Evolutionary conservation across 495 filamentous ascomycete species (phyloP).

Genomic region (Daldinia caldariorum): DNA sequence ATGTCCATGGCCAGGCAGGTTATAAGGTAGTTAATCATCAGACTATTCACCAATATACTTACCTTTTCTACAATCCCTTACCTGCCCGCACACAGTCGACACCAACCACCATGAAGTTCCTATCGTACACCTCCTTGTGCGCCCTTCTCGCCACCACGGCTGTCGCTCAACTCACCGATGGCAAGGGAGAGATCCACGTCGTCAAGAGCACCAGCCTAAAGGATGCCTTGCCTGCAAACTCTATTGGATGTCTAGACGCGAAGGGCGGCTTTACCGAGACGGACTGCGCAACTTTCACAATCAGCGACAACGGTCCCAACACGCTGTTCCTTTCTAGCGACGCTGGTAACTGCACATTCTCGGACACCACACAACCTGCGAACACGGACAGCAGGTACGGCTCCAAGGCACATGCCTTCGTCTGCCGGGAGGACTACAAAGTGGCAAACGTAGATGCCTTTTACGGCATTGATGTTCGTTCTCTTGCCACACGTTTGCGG

Average conservation of each 20-base stretch:
- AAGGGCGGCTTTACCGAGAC: constrained; percentile 34
- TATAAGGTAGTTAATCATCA: not conserved
- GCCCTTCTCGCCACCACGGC: constrained; percentile 9
- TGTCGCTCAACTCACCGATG: constrained; percentile 39
- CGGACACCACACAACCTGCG: constrained; percentile 41
- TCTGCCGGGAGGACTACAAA: constrained; percentile 32
- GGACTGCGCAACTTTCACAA: constrained; percentile 50
- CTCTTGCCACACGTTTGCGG: too few species aligned
- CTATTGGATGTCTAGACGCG: constrained; percentile 50
- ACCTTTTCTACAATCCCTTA: not conserved
- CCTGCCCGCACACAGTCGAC: not conserved
- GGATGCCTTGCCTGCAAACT: constrained; percentile 26
- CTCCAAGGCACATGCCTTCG: constrained; percentile 39
- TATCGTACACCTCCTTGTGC: constrained; percentile 13
- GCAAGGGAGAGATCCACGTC: constrained; percentile 46
- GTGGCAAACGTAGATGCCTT: constrained; percentile 26
- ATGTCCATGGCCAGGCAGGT: not conserved
- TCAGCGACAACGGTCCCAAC: constrained; percentile 35
- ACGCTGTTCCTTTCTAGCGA: constrained; percentile 38
- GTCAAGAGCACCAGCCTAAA: constrained; percentile 41
- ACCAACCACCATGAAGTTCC: constrained; percentile 29
- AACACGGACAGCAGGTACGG: constrained; percentile 53
- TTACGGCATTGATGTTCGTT: constrained; percentile 44
- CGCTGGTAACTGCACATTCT: constrained; percentile 48
- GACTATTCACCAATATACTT: not conserved